Base-by-base conservation (phyloP, 176 grass and related monocot species). In the Puccinellia tenuiflora region DNA sequence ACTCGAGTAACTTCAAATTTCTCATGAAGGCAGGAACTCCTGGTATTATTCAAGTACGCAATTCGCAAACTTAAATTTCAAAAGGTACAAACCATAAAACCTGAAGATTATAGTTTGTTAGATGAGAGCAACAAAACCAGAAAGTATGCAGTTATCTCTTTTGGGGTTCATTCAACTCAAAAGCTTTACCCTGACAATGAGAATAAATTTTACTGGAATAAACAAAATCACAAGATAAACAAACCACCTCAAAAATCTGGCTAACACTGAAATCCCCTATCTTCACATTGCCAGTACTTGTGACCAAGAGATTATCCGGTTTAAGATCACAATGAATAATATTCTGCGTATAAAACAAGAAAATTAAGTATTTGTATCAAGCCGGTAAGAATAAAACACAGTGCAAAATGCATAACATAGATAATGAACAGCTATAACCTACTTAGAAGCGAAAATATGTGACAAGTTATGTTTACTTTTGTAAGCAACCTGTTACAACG, bases 201-300 rank as follows among this genome's bases (percentile, higher is more conserved):
- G 35, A 75, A 51, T 17, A 76, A 55, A 78, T 5, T 45, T 53
- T 28, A 84, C 21, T 25, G 3, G 50, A 77, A 65, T 62, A 89
- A 45, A 48, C 6, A 60, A 56, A 70, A 54, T 42, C 37, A 62
- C 30, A 77, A 29, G 61, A 81, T 78, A 53, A n/a, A 79, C 31
- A 56, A 76, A 68, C 8, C 47, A 94, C 92, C 92, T 98, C 92
- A 93, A 93, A 98, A 79, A 88, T 78, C 79, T 98, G 92, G 70
- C 96, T 98, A 42, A 95, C 92, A 82, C 89, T 90, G 83, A 98
- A 98, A 90, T 98, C 91, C 48, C 96, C 88, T 71, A 98, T 98
- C 80, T 93, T 95, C 81, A 98, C 91, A 78, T 77, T 86, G 67
- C 91, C 87, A 3, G 88, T 73, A 73, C 67, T 88, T 73, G 92